Percentiles rank a stretch among this genome's conserved stretches.
Conservation (phyloP, 768 basidiomycete genomes). For the Mycena amicta region DNA sequence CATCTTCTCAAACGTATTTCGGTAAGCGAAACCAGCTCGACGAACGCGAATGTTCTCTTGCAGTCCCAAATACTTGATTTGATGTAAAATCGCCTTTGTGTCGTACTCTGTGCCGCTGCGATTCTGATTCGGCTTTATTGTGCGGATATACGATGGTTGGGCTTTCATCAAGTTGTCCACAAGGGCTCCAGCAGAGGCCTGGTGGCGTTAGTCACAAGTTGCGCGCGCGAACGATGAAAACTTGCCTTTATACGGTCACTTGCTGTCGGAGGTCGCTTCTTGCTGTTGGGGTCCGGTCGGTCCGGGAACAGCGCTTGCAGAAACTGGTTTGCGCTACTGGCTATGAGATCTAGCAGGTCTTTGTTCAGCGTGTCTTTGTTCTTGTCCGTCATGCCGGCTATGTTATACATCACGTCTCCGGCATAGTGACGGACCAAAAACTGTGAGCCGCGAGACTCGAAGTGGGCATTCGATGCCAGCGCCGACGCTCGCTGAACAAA, state of each 20-base stretch:
- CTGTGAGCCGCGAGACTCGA: slow-evolving; percentile 91
- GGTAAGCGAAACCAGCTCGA: slow-evolving; percentile 95
- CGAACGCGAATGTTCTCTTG: slow-evolving; percentile 99
- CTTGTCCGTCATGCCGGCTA: slow-evolving; percentile 98
- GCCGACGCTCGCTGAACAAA: slow-evolving; percentile 89
- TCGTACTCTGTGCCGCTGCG: slow-evolving; percentile 92
- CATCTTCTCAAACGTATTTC: slow-evolving; percentile 99
- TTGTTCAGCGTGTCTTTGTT: slow-evolving; percentile 98
- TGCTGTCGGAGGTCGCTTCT: slow-evolving; percentile 97
- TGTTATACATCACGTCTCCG: slow-evolving; percentile 98
- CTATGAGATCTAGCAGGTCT: slow-evolving; percentile 89
- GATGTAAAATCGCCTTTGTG: slow-evolving; percentile 92
- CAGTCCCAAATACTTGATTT: slow-evolving; percentile 97
- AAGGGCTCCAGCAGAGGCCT: slow-evolving; percentile 92
- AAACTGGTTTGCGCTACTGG: slow-evolving; percentile 79
- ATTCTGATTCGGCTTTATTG: slow-evolving; percentile 99
- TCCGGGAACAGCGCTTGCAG: slow-evolving; percentile 90
- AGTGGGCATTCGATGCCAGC: slow-evolving; percentile 86
- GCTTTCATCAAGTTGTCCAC: slow-evolving; percentile 98
- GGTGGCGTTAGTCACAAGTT: slow-evolving; percentile 2
- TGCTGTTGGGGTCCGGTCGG: slow-evolving; percentile 92
- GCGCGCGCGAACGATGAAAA: no score
- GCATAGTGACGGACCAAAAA: slow-evolving; percentile 97
- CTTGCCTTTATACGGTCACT: slow-evolving; percentile 92
- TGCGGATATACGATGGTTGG: slow-evolving; percentile 97